Evolutionary conservation across 768 basidiomycete genomes (phyloP), one percentile per base, ranked within the genome.

Genomic region (Chiua virens): DNA sequence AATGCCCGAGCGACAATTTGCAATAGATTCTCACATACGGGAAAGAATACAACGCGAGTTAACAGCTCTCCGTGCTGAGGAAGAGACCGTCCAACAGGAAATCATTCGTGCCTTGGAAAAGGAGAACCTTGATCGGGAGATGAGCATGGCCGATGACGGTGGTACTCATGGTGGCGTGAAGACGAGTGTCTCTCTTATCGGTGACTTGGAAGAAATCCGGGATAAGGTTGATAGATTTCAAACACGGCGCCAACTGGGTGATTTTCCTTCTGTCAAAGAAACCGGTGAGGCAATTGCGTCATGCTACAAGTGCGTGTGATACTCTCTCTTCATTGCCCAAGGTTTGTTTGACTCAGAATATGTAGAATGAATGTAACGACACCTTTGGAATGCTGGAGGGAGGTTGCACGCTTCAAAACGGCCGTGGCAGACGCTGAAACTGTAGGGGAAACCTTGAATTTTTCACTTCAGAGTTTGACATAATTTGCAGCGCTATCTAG

Each of bases 81-180:
- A 92, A 66, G 81, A 82, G 52, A 66, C 73, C 32, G 84, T 95
- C 11, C 81, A 79, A 38, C 72, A 75, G 42, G 81, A 91, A 71
- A 92, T 95, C 30, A 86, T 89, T 61, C 73, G 66, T 28, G 89
- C 88, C 2, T 74, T 95, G 42, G 88, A 94, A 74, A 87, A 85
- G 73, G 92, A 94, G 73, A 95, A 94, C 70, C 68, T 94, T 45
- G 88, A 92, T 67, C 78, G 79, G 50, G 91, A 93, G 70, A 77
- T 74, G 57, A 67, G 69, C 23, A 76, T 79, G 74, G 75, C 76
- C 15, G 80, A 77, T 32, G 75, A 68, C 32, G 72, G 54, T 27
- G 54, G 63, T 9, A 60, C 71, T 27, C 77, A 75, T 18, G 74
- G 71, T 20, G 66, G 74, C 25, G 62, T 83, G 39, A 82, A 76